A percentile compares a stretch with the other conserved stretches of the same genome.
Conservation (phyloP, 1,139 yeast species). For the Schwanniomyces etchellsii region DNA sequence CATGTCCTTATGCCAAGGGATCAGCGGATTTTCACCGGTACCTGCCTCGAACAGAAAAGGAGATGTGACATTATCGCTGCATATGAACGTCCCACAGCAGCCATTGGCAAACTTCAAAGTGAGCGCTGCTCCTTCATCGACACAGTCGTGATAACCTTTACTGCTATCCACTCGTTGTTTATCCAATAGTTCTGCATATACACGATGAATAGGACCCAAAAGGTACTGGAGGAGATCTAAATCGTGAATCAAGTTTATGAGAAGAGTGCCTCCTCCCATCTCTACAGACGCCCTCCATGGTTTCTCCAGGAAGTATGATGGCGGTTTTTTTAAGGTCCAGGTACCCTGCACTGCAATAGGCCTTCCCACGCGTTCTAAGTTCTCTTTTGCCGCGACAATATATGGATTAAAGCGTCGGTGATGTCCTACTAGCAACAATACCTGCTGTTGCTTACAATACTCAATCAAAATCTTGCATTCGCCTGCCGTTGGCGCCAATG, state of each 20-base stretch:
- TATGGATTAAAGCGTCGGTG: slow-evolving; percentile 35
- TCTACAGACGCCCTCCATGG: slow-evolving; percentile 33
- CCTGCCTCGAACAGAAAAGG: slow-evolving; percentile 39
- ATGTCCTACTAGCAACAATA: slow-evolving; percentile 33
- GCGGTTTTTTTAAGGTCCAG: slow-evolving; percentile 36
- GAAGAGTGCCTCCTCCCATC: slow-evolving; percentile 36
- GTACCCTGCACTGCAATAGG: slow-evolving; percentile 37
- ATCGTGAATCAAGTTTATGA: slow-evolving; percentile 39
- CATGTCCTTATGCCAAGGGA: slow-evolving; percentile 27
- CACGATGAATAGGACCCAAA: slow-evolving; percentile 33
- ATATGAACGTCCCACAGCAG: slow-evolving; percentile 35
- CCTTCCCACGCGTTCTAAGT: slow-evolving; percentile 24
- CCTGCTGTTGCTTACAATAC: slow-evolving; percentile 15
- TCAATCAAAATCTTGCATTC: slow-evolving; percentile 29
- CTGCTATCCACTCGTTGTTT: slow-evolving; percentile 21
- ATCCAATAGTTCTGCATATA: slow-evolving; percentile 32
- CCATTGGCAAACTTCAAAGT: slow-evolving; percentile 34
- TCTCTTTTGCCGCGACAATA: slow-evolving; percentile 28
- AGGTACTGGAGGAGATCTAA: slow-evolving; percentile 37
- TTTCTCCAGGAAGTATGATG: slow-evolving; percentile 28
- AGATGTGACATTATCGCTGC: slow-evolving; percentile 37
- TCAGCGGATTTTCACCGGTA: slow-evolving; percentile 39
- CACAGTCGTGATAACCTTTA: slow-evolving; percentile 12
- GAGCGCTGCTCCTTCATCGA: slow-evolving; percentile 42
- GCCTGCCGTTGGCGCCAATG: slow-evolving; percentile 24